Evolutionary conservation across 805 yeast species (phyloP).

Genomic region (Starmerella sp.): DNA sequence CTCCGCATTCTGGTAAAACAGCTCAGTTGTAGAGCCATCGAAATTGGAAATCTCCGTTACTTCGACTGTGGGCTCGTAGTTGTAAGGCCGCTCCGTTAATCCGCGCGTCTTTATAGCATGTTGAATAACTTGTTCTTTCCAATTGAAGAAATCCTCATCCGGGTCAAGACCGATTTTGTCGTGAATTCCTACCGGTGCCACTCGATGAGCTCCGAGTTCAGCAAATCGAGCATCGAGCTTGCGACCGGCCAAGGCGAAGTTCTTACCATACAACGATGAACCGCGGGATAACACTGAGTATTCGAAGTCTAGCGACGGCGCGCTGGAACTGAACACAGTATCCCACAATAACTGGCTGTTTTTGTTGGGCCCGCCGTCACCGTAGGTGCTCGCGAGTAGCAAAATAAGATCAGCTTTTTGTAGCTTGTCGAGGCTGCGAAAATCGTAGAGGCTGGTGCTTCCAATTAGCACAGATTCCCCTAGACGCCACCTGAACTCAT

Average conservation of each 20-base stretch:
- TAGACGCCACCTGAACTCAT: slow-evolving; percentile 63
- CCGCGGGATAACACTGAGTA: slow-evolving; percentile 69
- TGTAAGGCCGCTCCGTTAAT: slow-evolving; percentile 54
- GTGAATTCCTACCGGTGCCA: slow-evolving; percentile 61
- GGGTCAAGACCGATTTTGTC: slow-evolving; percentile 74
- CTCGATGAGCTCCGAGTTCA: slow-evolving; percentile 47
- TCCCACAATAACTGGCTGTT: slow-evolving; percentile 38
- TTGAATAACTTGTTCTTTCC: slow-evolving; percentile 64
- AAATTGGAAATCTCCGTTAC: slow-evolving; percentile 20
- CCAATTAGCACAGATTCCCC: slow-evolving; percentile 56
- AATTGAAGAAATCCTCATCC: slow-evolving; percentile 70
- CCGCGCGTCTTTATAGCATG: slow-evolving; percentile 44
- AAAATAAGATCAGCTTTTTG: slow-evolving; percentile 40
- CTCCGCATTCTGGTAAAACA: neutral
- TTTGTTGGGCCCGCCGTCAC: slow-evolving; percentile 85
- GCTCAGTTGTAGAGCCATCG: neutral
- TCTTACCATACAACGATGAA: slow-evolving; percentile 68
- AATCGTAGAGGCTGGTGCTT: slow-evolving; percentile 63
- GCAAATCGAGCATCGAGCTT: slow-evolving; percentile 36
- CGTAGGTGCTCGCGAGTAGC: slow-evolving; percentile 67
- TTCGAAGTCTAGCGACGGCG: slow-evolving; percentile 36
- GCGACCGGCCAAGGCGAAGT: slow-evolving; percentile 56
- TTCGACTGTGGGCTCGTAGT: slow-evolving; percentile 48
- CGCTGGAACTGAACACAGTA: slow-evolving; percentile 37
- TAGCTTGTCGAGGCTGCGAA: slow-evolving; percentile 49